Evolutionary conservation across 805 yeast species (phyloP).

Genomic region (Starmerella apicola): DNA sequence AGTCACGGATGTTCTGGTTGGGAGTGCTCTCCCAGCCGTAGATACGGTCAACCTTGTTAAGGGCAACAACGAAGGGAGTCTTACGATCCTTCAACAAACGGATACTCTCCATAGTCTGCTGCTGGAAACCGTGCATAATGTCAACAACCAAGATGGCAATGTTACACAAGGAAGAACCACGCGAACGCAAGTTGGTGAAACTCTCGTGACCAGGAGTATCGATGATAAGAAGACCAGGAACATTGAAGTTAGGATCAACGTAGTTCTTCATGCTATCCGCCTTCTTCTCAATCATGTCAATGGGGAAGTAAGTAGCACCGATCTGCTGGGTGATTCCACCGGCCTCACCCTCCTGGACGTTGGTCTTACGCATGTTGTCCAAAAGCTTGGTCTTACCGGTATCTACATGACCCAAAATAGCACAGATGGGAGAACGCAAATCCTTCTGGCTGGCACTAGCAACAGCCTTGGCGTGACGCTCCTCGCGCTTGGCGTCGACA

Average conservation of each 20-base stretch:
- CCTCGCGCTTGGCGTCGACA: slow-evolving; percentile 31
- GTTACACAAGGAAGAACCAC: slow-evolving; percentile 98
- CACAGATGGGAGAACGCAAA: slow-evolving; percentile 96
- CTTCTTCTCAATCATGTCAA: slow-evolving; percentile 80
- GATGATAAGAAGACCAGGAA: slow-evolving; percentile 91
- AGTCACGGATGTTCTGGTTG: slow-evolving; percentile 91
- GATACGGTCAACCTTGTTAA: slow-evolving; percentile 93
- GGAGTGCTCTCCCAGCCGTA: slow-evolving; percentile 89
- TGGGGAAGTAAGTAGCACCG: slow-evolving; percentile 99
- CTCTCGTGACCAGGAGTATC: slow-evolving; percentile 99
- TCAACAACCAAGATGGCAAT: slow-evolving; percentile 97
- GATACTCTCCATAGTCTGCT: slow-evolving; percentile 91
- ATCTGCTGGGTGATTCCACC: slow-evolving; percentile 99
- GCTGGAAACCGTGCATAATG: slow-evolving; percentile 98
- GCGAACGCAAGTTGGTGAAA: slow-evolving; percentile 89
- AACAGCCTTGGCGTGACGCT: slow-evolving; percentile 28
- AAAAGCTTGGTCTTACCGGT: slow-evolving; percentile 97
- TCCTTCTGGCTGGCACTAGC: slow-evolving; percentile 35
- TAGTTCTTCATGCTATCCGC: slow-evolving; percentile 81
- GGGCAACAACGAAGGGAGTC: slow-evolving; percentile 95
- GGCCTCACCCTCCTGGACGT: slow-evolving; percentile 99
- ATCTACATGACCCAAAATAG: slow-evolving; percentile 99
- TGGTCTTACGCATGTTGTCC: slow-evolving; percentile 96
- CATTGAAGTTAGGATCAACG: slow-evolving; percentile 72
- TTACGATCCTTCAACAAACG: slow-evolving; percentile 86